phyloP scores from a whole-genome alignment of 768 basidiomycete species.

The Boletus patriciae region DNA sequence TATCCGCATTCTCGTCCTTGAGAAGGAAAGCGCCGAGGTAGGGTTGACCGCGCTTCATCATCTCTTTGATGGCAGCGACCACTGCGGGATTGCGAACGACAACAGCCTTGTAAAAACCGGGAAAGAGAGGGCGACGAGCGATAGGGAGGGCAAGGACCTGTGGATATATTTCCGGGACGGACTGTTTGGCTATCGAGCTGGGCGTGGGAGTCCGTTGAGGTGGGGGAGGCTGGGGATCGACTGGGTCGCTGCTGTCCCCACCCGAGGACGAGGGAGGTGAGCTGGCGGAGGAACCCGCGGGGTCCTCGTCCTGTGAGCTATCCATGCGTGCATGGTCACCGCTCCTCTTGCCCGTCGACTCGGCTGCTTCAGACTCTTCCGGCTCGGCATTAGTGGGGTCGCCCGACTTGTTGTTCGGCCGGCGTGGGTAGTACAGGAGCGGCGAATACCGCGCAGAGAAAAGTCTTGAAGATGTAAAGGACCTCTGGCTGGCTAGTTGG shows the following conservation, averaged over 20 bases:
- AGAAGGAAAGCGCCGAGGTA: constrained; percentile 96
- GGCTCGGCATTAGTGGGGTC: constrained; percentile 25
- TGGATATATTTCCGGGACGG: constrained; percentile 88
- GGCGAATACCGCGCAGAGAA: constrained; percentile 33
- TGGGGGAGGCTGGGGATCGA: constrained; percentile 41
- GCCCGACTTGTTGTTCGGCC: constrained; percentile 39
- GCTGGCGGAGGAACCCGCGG: constrained; percentile 32
- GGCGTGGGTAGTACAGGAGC: constrained; percentile 36
- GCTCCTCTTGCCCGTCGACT: constrained; percentile 17
- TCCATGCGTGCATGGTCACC: constrained; percentile 24
- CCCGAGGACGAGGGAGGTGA: constrained; percentile 42
- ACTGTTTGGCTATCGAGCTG: constrained; percentile 75
- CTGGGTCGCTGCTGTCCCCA: constrained; percentile 38
- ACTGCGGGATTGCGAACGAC: constrained; percentile 89
- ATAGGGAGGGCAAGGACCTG: constrained; percentile 95
- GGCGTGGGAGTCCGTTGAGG: constrained; percentile 38
- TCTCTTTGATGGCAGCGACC: constrained; percentile 91
- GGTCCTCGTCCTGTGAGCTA: constrained; percentile 32
- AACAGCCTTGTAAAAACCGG: constrained; percentile 97
- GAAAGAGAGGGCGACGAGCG: constrained; percentile 92
- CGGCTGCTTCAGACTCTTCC: constrained; percentile 27
- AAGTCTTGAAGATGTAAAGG: constrained; percentile 28
- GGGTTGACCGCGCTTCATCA: constrained; percentile 95
- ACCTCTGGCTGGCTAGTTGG: constrained; percentile 19
- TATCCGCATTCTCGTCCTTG: constrained; percentile 91